phyloP scores from a whole-genome alignment of 345 rosid genomes.

The Moricandia arvensis region DNA sequence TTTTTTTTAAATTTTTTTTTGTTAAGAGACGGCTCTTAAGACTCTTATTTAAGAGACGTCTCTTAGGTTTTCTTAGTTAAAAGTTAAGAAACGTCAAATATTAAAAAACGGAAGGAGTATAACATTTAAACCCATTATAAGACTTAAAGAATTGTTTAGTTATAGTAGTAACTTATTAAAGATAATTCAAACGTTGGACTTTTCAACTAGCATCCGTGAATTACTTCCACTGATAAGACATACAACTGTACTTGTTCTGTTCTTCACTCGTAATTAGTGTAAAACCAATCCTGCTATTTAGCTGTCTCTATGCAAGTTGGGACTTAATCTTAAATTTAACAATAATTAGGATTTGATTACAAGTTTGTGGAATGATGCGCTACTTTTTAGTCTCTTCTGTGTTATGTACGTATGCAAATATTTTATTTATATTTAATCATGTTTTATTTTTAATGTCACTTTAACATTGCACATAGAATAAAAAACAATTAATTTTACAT shows the following conservation, averaged over 20 bases:
- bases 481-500: too few species aligned
- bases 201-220: neutral
- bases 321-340: neutral
- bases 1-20: too few species aligned
- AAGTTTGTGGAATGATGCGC: neutral
- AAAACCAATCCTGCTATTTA: neutral
- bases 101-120: too few species aligned
- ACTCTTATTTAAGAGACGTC: too few species aligned
- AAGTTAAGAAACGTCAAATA: too few species aligned
- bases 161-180: neutral
- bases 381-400: neutral
- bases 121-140: too few species aligned
- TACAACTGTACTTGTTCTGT: slow-evolving; percentile 4
- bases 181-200: neutral
- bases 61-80: too few species aligned
- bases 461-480: too few species aligned
- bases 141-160: too few species aligned
- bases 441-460: too few species aligned
- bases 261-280: neutral
- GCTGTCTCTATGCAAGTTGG: slow-evolving; percentile 11
- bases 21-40: too few species aligned
- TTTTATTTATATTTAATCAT: too few species aligned
- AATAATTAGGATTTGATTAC: neutral
- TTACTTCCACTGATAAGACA: slow-evolving; percentile 3
- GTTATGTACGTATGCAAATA: neutral